Conservation (phyloP, 805 yeast species). For the Candida oleophila region DNA sequence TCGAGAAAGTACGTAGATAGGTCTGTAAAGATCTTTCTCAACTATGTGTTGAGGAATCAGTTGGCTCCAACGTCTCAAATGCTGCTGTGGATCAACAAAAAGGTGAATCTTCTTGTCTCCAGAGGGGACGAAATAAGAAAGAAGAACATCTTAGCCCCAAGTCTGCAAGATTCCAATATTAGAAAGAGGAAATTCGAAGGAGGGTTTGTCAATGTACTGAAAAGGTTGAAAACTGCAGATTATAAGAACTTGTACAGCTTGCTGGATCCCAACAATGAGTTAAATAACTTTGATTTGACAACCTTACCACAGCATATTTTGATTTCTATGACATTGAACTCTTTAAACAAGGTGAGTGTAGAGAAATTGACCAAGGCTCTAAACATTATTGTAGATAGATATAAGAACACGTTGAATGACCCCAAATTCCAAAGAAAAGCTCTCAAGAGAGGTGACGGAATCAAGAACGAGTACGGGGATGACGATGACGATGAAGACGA, state of each 20-base stretch:
- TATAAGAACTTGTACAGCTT: conserved; percentile 69
- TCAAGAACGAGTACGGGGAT: conserved; percentile 4
- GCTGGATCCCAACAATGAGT: conserved; percentile 57
- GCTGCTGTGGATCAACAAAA: conserved; percentile 21
- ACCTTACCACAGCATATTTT: conserved; percentile 64
- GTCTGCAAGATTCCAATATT: conserved; percentile 29
- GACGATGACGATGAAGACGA: neutral
- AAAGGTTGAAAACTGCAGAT: conserved; percentile 28
- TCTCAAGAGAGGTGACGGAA: neutral
- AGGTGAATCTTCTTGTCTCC: conserved; percentile 27
- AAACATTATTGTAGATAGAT: conserved; percentile 67
- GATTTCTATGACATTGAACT: conserved; percentile 61
- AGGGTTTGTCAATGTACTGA: conserved; percentile 35
- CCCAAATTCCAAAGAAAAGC: neutral
- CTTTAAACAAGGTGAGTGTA: conserved; percentile 56
- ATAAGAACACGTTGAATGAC: conserved; percentile 36
- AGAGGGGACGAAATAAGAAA: conserved; percentile 43
- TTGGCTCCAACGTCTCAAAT: conserved; percentile 36
- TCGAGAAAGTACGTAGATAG: conserved; percentile 65
- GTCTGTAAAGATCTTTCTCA: conserved; percentile 44
- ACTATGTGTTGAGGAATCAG: conserved; percentile 35
- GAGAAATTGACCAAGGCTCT: conserved; percentile 62
- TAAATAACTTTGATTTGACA: conserved; percentile 69
- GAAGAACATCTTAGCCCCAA: conserved; percentile 31
- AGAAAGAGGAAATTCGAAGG: conserved; percentile 38